A percentile compares a stretch with the other conserved stretches of the same genome.
Evolutionary conservation across 257 asterid genomes (phyloP).

Genomic region (Thymus quinquecostatus): DNA sequence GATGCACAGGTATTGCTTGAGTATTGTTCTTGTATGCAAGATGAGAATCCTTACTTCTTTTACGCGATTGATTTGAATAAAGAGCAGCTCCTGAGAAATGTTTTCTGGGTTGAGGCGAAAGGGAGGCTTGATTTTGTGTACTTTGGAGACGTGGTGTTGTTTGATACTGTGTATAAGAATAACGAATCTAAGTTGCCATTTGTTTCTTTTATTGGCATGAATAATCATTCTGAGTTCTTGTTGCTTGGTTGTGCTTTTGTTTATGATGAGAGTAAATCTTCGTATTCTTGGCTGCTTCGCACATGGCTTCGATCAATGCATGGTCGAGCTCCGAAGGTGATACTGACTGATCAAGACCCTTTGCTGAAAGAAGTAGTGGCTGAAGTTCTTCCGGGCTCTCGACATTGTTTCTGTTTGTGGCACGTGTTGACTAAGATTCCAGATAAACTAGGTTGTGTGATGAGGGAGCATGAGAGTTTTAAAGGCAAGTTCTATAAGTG

Average conservation of each 20-base stretch:
- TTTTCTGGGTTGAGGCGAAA: conserved; percentile 58
- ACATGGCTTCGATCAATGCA: conserved; percentile 56
- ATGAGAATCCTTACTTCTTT: conserved; percentile 56
- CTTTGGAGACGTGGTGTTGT: conserved; percentile 54
- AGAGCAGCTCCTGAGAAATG: conserved; percentile 48
- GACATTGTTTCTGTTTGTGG: conserved; percentile 58
- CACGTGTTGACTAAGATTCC: conserved; percentile 48
- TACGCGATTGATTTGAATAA: conserved; percentile 56
- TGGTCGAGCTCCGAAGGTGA: conserved; percentile 58
- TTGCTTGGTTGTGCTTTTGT: conserved; percentile 53
- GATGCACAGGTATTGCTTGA: conserved; percentile 54
- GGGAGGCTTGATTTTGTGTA: conserved; percentile 43
- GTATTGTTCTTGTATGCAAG: conserved; percentile 50
- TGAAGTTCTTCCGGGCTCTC: conserved; percentile 51
- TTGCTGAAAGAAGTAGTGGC: conserved; percentile 47
- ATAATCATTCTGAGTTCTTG: conserved; percentile 48
- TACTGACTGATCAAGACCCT: conserved; percentile 54
- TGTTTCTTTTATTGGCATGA: conserved; percentile 57
- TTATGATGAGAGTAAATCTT: conserved; percentile 49
- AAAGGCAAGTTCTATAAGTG: conserved; percentile 45
- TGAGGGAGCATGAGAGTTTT: conserved; percentile 44
- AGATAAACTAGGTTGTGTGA: conserved; percentile 48
- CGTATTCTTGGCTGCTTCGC: conserved; percentile 53
- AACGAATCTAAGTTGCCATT: conserved; percentile 48
- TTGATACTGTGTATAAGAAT: conserved; percentile 43